Percentiles rank a stretch among this genome's conserved stretches.
Conservation (phyloP, 225 moss, liverwort and hornwort species). For the Physcomitrellopsis africana region DNA sequence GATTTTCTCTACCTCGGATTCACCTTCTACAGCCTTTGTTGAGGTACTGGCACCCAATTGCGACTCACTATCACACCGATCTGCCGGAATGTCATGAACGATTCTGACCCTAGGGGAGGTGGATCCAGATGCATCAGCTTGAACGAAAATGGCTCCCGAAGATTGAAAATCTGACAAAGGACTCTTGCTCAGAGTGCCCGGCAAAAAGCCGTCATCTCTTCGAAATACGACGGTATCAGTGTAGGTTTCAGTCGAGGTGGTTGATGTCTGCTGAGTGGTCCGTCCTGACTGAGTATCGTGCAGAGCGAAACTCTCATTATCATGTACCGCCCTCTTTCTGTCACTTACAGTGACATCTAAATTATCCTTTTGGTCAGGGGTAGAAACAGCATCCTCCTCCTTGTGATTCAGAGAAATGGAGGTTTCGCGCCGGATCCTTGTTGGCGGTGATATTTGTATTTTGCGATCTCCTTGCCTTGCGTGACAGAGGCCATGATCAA, state of each 20-base stretch:
- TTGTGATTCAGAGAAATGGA: constrained; percentile 7
- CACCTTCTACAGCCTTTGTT: constrained; percentile 33
- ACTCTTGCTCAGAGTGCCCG: constrained; percentile 33
- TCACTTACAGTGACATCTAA: constrained; percentile 25
- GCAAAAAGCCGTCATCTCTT: constrained; percentile 54
- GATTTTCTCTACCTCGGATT: constrained; percentile 70
- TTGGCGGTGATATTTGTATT: constrained; percentile 22
- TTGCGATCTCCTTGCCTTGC: constrained; percentile 39
- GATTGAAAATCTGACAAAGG: constrained; percentile 40
- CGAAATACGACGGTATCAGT: constrained; percentile 53
- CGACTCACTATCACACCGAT: background rate
- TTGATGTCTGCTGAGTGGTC: constrained; percentile 26
- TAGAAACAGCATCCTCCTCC: background rate
- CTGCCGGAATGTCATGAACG: constrained; percentile 56
- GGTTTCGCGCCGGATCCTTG: constrained; percentile 13
- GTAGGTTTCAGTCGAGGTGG: constrained; percentile 47
- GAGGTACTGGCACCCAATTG: constrained; percentile 16
- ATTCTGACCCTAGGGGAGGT: constrained; percentile 43
- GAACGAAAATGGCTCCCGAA: constrained; percentile 39
- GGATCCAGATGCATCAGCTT: constrained; percentile 36
- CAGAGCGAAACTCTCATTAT: constrained; percentile 40
- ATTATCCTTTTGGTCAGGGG: background rate
- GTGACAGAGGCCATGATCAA: constrained; percentile 57
- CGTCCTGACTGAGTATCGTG: constrained; percentile 29
- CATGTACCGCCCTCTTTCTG: constrained; percentile 41